Base-by-base conservation (phyloP, 2,329 filamentous ascomycete genomes). In the Alternaria sp. region DNA sequence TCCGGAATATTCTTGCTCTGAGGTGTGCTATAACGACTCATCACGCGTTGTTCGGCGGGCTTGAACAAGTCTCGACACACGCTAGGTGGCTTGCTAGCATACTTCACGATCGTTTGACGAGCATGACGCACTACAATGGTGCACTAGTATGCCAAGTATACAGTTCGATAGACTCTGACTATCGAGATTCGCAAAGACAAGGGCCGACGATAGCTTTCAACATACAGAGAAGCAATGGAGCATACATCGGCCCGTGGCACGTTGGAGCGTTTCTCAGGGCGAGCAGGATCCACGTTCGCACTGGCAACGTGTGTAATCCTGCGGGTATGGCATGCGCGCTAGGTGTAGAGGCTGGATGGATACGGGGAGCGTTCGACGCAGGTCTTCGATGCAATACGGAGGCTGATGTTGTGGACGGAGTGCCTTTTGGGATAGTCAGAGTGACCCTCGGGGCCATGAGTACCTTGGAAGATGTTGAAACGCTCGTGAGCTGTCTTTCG, bases 141-240 rank as follows among this genome's bases (percentile, higher is more conserved):
- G 73, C 71, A 15, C 81, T 83, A 0, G 75, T 88, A 3, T 84
- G 84, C 53, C 81, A 81, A 19, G 80, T 90, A 23, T 90, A 91
- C 75, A 85, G 84, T 63, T 85, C 87, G 32, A 79, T 79, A 0
- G 74, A 79, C 32, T 81, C 79, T 13, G 73, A 81, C 9, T 89
- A 87, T 52, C 85, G 82, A 5, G 83, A 89, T 69, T 70, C 85
- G 0, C 77, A 71, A 15, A 83, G 82, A 19, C 87, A 90, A 73
- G 89, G 89, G 2, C 84, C 88, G 1, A 90, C 87, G 0, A 80
- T 91, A 21, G 86, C 89, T 2, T 90, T 91, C 78, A 91, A 90
- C 65, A 77, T 91, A 12, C 76, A 84, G 25, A 77, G 77, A n/a
- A 73, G 82, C 4, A 82, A 86, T 60, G 88, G 88, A 1, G 78